Percentiles rank a stretch among this genome's conserved stretches.
Conservation (phyloP, 352 stramenopile genomes). For the Phytophthora pini region DNA sequence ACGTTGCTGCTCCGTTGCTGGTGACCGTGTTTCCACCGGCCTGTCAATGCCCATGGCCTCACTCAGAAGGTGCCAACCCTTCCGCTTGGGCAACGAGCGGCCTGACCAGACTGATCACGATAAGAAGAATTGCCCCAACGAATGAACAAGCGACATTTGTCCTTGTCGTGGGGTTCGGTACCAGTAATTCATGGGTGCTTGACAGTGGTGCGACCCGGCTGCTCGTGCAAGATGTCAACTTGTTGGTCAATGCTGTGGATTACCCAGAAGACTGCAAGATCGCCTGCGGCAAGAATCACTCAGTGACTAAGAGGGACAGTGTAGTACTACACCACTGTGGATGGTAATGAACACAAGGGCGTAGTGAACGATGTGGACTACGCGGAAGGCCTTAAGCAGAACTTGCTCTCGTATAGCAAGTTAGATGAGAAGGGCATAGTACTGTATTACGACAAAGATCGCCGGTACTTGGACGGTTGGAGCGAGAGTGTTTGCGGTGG, state of each 20-base stretch:
- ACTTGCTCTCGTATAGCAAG: conserved; percentile 4
- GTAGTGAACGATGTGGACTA: conserved; percentile 1
- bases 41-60: too few relatives aligned
- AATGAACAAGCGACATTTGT: background rate
- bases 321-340: background rate
- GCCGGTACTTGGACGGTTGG: background rate
- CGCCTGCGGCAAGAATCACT: background rate
- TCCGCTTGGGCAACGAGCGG: too few relatives aligned
- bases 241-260: background rate
- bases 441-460: background rate
- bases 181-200: background rate
- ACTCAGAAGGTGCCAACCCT: too few relatives aligned
- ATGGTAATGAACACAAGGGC: background rate
- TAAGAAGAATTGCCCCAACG: conserved; percentile 1
- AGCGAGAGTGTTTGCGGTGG: background rate
- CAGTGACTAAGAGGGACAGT: background rate
- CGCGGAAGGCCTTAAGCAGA: background rate
- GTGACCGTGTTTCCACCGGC: too few relatives aligned
- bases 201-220: conserved; percentile 1
- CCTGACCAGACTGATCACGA: background rate
- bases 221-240: background rate
- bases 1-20: too few relatives aligned
- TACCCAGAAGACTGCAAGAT: conserved; percentile 1
- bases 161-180: background rate
- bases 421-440: background rate